Percentiles rank a stretch among this genome's conserved stretches.
Evolutionary conservation across 2,329 filamentous ascomycete genomes (phyloP).

Genomic region (Diaporthe helianthi): DNA sequence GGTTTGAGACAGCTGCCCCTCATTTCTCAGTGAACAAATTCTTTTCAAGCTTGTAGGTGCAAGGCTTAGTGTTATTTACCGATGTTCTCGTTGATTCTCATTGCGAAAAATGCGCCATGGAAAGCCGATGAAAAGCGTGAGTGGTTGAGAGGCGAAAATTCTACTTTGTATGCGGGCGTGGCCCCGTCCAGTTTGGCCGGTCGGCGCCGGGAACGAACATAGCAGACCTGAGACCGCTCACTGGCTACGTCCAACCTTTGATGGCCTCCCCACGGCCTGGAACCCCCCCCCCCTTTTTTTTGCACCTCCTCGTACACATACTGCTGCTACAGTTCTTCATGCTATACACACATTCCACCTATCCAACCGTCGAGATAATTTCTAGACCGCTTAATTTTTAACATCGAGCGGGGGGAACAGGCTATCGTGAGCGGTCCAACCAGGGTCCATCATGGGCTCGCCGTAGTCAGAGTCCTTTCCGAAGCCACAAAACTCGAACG

Average conservation of each 20-base stretch:
- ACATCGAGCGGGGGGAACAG: conserved; percentile 61
- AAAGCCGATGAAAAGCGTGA: too few relatives aligned
- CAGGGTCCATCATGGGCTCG: conserved; percentile 42
- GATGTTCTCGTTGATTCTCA: conserved; percentile 54
- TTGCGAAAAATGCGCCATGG: too few relatives aligned
- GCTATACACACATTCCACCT: background rate
- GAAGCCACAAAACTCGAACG: conserved; percentile 66
- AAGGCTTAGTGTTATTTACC: conserved; percentile 42
- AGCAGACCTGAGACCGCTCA: too few relatives aligned
- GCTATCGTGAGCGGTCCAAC: conserved; percentile 48
- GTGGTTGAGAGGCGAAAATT: conserved; percentile 4
- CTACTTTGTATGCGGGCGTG: background rate
- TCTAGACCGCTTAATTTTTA: conserved; percentile 43
- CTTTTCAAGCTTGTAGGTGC: background rate
- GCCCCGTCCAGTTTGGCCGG: conserved; percentile 3
- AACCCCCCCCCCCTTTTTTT: background rate
- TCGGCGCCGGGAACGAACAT: background rate
- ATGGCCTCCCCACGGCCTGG: background rate
- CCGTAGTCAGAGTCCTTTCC: conserved; percentile 77
- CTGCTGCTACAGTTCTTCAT: background rate
- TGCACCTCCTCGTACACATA: background rate
- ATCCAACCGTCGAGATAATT: too few relatives aligned
- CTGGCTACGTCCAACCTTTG: background rate
- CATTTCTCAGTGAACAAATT: background rate
- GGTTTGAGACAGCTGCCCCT: conserved; percentile 68